phyloP scores from a whole-genome alignment of 75 land plant genomes.

The Adiantum capillusveneris region DNA sequence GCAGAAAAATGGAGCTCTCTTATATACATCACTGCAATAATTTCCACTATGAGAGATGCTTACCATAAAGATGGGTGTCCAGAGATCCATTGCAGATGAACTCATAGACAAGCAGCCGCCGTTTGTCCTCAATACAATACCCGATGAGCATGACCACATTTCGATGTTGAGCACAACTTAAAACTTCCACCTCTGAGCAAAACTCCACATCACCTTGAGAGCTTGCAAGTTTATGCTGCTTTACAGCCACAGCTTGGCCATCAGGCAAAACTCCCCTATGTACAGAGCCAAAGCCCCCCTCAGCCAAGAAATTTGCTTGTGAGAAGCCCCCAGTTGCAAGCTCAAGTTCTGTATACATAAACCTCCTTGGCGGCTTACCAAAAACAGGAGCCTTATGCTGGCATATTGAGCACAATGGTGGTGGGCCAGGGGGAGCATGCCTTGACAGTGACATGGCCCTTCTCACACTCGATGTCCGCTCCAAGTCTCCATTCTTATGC shows the following conservation, averaged over 20 bases:
- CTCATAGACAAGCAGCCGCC: conserved; percentile 78
- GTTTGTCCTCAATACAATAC: conserved; percentile 71
- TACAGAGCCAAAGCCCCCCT: conserved; percentile 93
- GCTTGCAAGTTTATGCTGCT: conserved; percentile 89
- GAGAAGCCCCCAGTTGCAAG: conserved; percentile 65
- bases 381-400: conserved; percentile 84
- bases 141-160: conserved; percentile 93
- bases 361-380: conserved; percentile 82
- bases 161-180: conserved; percentile 92
- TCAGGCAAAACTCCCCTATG: conserved; percentile 79
- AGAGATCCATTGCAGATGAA: conserved; percentile 86
- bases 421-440: conserved; percentile 57
- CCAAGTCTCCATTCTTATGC: conserved; percentile 16
- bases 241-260: conserved; percentile 84
- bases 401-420: conserved; percentile 88
- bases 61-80: conserved; percentile 87
- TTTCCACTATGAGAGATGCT: neutral
- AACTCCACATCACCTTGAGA: conserved; percentile 88
- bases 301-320: conserved; percentile 69
- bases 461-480: conserved; percentile 43
- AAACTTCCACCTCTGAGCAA: conserved; percentile 87
- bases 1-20: no score
- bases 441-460: conserved; percentile 46
- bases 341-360: conserved; percentile 64
- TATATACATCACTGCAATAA: no score